phyloP scores from a whole-genome alignment of 2,329 filamentous ascomycete species.

The Diaporthe longicolla region DNA sequence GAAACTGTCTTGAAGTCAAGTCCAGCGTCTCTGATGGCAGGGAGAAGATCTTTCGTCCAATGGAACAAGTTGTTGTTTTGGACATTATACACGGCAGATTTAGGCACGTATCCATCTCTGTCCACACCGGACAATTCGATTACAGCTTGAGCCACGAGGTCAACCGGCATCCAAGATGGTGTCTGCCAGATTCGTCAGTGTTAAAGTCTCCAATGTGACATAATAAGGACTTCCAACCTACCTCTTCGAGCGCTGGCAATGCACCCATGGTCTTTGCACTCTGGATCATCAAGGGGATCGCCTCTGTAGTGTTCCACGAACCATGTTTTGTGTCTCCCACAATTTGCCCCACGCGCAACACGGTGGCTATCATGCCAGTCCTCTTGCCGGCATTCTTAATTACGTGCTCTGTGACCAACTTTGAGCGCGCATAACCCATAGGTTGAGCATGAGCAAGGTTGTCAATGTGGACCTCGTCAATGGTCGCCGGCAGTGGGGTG shows the following conservation, averaged over 20 bases:
- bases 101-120: slow-evolving; percentile 40
- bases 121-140: slow-evolving; percentile 42
- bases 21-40: slow-evolving; percentile 60
- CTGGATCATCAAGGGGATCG: slow-evolving; percentile 64
- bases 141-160: slow-evolving; percentile 48
- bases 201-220: too few species aligned
- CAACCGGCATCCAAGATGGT: slow-evolving; percentile 57
- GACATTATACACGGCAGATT: slow-evolving; percentile 62
- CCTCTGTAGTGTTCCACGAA: slow-evolving; percentile 64
- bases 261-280: slow-evolving; percentile 61
- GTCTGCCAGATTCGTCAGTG: slow-evolving; percentile 42
- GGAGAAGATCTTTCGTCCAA: slow-evolving; percentile 68
- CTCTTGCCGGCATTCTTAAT: slow-evolving; percentile 46
- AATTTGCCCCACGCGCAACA: slow-evolving; percentile 61
- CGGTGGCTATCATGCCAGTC: slow-evolving; percentile 52
- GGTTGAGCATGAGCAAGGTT: slow-evolving; percentile 56
- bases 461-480: slow-evolving; percentile 53
- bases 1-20: slow-evolving; percentile 60
- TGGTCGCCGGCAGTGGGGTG: slow-evolving; percentile 53
- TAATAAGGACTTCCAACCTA: slow-evolving; percentile 36
- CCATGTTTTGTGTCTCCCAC: slow-evolving; percentile 61
- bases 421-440: slow-evolving; percentile 36
- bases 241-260: slow-evolving; percentile 59
- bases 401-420: slow-evolving; percentile 37
- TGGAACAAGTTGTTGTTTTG: slow-evolving; percentile 63